Conservation (phyloP, 2,329 filamentous ascomycete genomes). For the Coccinonectria pachysandricola region DNA sequence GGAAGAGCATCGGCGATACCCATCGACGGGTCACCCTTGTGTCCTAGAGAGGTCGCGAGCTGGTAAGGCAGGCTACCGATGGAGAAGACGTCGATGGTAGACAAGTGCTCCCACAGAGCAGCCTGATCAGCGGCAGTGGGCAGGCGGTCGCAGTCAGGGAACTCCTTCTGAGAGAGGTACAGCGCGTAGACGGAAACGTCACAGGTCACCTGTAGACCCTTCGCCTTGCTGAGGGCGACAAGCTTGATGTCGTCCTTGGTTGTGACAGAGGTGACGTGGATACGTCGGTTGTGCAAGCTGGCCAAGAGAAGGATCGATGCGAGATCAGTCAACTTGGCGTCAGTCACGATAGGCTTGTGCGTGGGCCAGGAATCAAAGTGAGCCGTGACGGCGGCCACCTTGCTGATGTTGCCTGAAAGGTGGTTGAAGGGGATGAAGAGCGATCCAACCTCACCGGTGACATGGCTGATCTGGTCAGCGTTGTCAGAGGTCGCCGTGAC, state of each 20-base stretch:
- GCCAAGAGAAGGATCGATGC: conserved; percentile 71
- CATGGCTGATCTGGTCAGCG: conserved; percentile 61
- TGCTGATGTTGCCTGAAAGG: conserved; percentile 72
- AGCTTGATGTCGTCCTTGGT: conserved; percentile 67
- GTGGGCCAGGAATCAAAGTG: conserved; percentile 71
- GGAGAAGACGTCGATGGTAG: conserved; percentile 68
- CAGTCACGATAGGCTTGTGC: conserved; percentile 71
- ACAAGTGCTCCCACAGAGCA: conserved; percentile 64
- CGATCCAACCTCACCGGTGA: conserved; percentile 65
- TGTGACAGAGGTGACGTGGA: conserved; percentile 73
- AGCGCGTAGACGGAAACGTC: conserved; percentile 73
- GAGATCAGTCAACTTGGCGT: conserved; percentile 70
- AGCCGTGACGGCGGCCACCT: conserved; percentile 67
- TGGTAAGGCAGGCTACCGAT: conserved; percentile 72
- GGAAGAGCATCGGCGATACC: conserved; percentile 67
- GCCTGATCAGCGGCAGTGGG: conserved; percentile 59
- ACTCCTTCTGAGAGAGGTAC: conserved; percentile 63
- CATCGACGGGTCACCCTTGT: conserved; percentile 45
- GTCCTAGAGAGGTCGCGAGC: conserved; percentile 47
- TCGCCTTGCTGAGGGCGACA: conserved; percentile 68
- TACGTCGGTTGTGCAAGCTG: conserved; percentile 66
- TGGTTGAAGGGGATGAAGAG: conserved; percentile 78
- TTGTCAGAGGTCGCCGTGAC: conserved; percentile 65
- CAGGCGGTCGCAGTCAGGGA: conserved; percentile 54
- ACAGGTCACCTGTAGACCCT: conserved; percentile 73